Percentiles rank a stretch among this genome's conserved stretches.
These are phyloP conservation scores for Eutypa lata DNA, from an alignment of 2,329 filamentous ascomycete species.

Conservation along the genomic window DNA sequence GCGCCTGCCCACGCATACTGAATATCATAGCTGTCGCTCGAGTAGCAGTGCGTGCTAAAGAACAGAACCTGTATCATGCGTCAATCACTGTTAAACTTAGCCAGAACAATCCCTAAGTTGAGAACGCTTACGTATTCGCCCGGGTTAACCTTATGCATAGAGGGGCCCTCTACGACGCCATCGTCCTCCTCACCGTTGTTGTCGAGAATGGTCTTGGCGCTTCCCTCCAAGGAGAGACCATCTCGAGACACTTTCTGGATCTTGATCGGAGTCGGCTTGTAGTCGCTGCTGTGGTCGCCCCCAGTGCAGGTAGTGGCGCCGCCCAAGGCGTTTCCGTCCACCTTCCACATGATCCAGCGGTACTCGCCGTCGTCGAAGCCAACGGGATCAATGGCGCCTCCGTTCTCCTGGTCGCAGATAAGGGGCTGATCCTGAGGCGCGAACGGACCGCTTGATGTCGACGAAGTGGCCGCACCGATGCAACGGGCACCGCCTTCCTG, in stretches of 20 bases:
- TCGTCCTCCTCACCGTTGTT: constrained; percentile 25
- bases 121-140: constrained; percentile 16
- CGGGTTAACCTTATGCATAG: constrained; percentile 23
- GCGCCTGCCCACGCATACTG: constrained; percentile 29
- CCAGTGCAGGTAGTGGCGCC: constrained; percentile 27
- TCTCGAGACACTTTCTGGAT: constrained; percentile 27
- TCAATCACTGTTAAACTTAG: too few species aligned
- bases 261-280: constrained; percentile 25
- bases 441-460: constrained; percentile 23
- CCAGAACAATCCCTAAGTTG: background rate
- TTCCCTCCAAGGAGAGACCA: constrained; percentile 21
- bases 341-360: constrained; percentile 30
- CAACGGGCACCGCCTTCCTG: constrained; percentile 25
- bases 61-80: constrained; percentile 15
- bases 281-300: constrained; percentile 18
- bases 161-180: constrained; percentile 27
- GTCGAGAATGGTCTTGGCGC: constrained; percentile 23
- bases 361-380: constrained; percentile 26
- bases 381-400: constrained; percentile 27
- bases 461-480: constrained; percentile 27
- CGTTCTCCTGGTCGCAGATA: constrained; percentile 24
- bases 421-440: constrained; percentile 17
- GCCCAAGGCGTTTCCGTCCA: constrained; percentile 28
- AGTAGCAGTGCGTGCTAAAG: constrained; percentile 29
- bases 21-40: constrained; percentile 30